Conservation (phyloP, 2,329 filamentous ascomycete genomes). For the Fusarium chlamydosporum region DNA sequence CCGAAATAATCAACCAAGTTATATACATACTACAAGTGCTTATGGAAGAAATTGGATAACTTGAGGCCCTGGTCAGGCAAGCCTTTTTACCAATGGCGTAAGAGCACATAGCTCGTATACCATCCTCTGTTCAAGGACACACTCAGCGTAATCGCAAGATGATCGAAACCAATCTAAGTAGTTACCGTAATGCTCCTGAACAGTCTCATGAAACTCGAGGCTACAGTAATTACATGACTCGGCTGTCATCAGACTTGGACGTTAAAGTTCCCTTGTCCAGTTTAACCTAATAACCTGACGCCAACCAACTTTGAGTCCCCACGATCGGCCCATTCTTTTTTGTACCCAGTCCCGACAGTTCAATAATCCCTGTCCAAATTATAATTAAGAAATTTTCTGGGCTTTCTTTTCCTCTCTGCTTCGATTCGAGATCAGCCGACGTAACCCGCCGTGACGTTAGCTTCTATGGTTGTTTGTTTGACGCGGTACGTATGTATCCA, state of each 20-base stretch:
- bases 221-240: conserved; percentile 43
- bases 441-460: not conserved
- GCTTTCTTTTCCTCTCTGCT: not conserved
- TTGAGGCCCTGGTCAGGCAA: conserved; percentile 12
- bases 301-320: conserved; percentile 27
- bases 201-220: conserved; percentile 15
- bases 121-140: not conserved
- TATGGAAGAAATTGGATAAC: conserved; percentile 17
- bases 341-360: conserved; percentile 22
- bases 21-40: conserved; percentile 30
- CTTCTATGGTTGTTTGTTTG: conserved; percentile 4
- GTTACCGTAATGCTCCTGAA: not conserved
- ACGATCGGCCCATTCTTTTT: conserved; percentile 43
- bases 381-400: conserved; percentile 23
- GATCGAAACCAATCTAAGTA: not conserved
- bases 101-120: conserved; percentile 9
- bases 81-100: conserved; percentile 11
- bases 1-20: conserved; percentile 12
- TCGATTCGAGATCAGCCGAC: conserved; percentile 10
- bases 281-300: conserved; percentile 20
- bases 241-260: conserved; percentile 36
- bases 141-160: not conserved
- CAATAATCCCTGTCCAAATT: conserved; percentile 27
- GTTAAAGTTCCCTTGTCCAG: conserved; percentile 34
- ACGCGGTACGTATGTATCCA: not conserved